phyloP scores from a whole-genome alignment of 73 alveolate genomes.

The Tetrahymena malaccensis region DNA sequence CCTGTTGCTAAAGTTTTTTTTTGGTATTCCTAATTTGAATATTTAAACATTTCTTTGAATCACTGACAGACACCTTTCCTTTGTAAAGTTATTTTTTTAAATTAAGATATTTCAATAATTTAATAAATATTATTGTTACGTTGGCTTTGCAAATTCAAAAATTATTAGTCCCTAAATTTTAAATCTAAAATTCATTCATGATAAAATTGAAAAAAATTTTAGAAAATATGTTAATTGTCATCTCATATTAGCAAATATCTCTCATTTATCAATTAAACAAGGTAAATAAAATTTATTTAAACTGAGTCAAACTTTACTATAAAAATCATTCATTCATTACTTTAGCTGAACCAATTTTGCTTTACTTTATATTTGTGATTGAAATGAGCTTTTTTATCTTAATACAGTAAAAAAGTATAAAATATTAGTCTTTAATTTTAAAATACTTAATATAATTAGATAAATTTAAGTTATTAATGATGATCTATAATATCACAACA shows the following conservation, averaged over 20 bases:
- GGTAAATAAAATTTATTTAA: too few species aligned
- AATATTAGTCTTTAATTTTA: too few species aligned
- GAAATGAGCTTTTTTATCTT: not conserved
- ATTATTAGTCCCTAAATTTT: not conserved
- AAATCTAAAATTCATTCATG: not conserved
- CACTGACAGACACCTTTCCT: not conserved
- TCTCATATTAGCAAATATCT: not conserved
- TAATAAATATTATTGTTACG: not conserved
- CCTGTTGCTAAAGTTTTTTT: not conserved
- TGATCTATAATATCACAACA: too few species aligned
- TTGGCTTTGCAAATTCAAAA: not conserved
- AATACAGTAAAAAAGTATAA: not conserved
- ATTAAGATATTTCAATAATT: not conserved
- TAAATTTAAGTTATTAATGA: too few species aligned
- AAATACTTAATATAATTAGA: too few species aligned
- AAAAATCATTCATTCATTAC: not conserved
- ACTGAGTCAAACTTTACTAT: too few species aligned
- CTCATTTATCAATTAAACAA: too few species aligned
- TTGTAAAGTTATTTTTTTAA: not conserved
- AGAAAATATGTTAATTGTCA: not conserved
- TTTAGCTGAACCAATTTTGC: not conserved
- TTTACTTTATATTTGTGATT: too few species aligned
- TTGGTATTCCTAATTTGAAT: not conserved
- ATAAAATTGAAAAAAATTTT: not conserved
- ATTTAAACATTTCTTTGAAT: not conserved